These are phyloP conservation scores for Syncephalastrum racemosum DNA, from an alignment of 371 early-diverging fungal genomes.

Conservation along the genomic window DNA sequence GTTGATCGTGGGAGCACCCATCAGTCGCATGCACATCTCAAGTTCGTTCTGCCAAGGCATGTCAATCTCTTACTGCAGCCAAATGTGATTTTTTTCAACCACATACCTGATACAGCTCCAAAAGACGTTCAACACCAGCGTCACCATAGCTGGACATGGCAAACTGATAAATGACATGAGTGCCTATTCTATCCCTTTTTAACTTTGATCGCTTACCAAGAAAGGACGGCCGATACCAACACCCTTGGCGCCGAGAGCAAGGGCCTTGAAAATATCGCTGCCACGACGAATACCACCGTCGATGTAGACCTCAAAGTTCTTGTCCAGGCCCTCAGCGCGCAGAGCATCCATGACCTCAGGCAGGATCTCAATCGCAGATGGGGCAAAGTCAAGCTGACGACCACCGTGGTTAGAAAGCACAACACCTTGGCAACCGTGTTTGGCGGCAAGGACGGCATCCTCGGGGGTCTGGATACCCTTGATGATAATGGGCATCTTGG, in stretches of 20 bases:
- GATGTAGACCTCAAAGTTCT: slow-evolving; percentile 80
- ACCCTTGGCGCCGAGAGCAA: slow-evolving; percentile 94
- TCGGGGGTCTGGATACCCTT: slow-evolving; percentile 92
- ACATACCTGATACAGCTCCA: slow-evolving; percentile 64
- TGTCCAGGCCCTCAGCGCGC: slow-evolving; percentile 42
- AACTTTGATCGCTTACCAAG: slow-evolving; percentile 42
- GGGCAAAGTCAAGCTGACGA: slow-evolving; percentile 86
- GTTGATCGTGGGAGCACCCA: slow-evolving; percentile 62
- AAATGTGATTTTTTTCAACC: slow-evolving; percentile 14
- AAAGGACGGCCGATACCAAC: slow-evolving; percentile 92
- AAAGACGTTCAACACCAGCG: slow-evolving; percentile 71
- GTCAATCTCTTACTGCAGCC: slow-evolving; percentile 15
- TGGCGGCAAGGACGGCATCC: slow-evolving; percentile 86
- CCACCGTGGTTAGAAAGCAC: slow-evolving; percentile 96
- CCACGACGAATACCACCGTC: slow-evolving; percentile 94
- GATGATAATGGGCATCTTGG: slow-evolving; percentile 83
- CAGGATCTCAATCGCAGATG: slow-evolving; percentile 78
- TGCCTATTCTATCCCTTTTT: slow-evolving; percentile 44
- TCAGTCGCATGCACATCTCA: slow-evolving; percentile 73
- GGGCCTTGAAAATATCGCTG: slow-evolving; percentile 89
- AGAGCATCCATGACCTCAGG: slow-evolving; percentile 80
- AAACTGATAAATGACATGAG: slow-evolving; percentile 36
- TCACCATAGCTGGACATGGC: slow-evolving; percentile 77
- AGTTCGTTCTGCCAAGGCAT: slow-evolving; percentile 58
- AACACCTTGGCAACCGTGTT: slow-evolving; percentile 78